Evolutionary conservation across 192 early-diverging fungal species (phyloP), one percentile per base, ranked within the genome.

Genomic region (Rhizophagus prolifer): DNA sequence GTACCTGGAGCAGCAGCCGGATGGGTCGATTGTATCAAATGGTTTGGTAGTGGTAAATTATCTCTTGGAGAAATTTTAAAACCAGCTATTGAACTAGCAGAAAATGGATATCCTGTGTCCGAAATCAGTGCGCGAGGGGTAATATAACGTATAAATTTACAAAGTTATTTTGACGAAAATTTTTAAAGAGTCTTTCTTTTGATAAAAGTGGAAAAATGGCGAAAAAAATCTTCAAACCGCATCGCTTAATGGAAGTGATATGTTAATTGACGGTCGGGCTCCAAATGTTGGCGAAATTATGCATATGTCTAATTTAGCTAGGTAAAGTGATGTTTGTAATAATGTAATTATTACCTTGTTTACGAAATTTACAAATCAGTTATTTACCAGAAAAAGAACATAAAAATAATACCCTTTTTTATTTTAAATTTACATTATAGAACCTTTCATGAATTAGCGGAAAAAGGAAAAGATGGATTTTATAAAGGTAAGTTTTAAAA

Each of bases 1-100:
- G n/a, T n/a, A n/a, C n/a, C n/a, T n/a, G n/a, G n/a, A 21, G 92
- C 93, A 4, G 92, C 89, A 9, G 89, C 90, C 1, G 92, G 88
- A 16, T 95, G 92, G 92, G 80, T 87, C 9, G 92, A 94, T 74
- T 85, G 88, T 1, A 79, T 93, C 3, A 73, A 85, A 68, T 44
- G 41, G 2, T 92, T 94, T 82, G 93, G 93, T 8, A 89, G 86
- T 13, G 85, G 88, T 8, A 82, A 84, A 58, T 31, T 95, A 8
- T 69, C 83, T 13, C 75, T 93, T 47, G 64, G 9, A 9, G 86
- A 90, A 13, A 82, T 92, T 63, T 82, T 95, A 4, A 76, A 69
- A 12, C 93, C 93, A 8, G 93, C 93, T 2, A 90, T 93, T 77
- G 80, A 79, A 71, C 77, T 93, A 7, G 92, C 92, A 2, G 87